phyloP scores from a whole-genome alignment of 2,329 filamentous ascomycete genomes.

The Uncinocarpus reesii region DNA sequence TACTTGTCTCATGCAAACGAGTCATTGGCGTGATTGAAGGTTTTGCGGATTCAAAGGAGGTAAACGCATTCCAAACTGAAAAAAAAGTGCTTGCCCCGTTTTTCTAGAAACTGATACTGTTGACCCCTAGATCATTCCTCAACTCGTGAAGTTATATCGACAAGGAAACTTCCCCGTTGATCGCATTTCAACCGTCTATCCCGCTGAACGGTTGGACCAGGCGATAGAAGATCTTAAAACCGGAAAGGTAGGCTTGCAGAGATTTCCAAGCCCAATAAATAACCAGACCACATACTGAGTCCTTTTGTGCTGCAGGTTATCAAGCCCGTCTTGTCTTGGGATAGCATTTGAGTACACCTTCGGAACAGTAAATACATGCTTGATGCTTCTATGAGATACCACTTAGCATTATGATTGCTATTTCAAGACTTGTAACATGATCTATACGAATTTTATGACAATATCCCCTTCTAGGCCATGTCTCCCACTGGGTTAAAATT shows the following conservation, averaged over 20 bases:
- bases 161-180: not conserved
- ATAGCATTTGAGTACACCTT: not conserved
- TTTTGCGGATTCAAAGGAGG: constrained; percentile 5
- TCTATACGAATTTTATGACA: too few relatives aligned
- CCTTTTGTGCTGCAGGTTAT: not conserved
- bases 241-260: not conserved
- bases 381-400: too few relatives aligned
- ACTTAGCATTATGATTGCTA: too few relatives aligned
- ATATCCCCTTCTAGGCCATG: too few relatives aligned
- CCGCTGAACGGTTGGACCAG: not conserved
- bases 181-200: not conserved
- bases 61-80: too few relatives aligned
- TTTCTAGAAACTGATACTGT: not conserved
- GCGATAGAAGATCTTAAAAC: not conserved
- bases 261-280: not conserved
- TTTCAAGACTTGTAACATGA: too few relatives aligned
- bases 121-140: not conserved
- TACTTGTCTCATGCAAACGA: not conserved
- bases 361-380: too few relatives aligned
- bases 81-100: not conserved
- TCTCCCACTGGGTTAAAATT: too few relatives aligned
- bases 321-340: constrained; percentile 3
- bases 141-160: not conserved
- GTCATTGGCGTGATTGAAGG: constrained; percentile 6
- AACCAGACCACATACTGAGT: not conserved